Conservation (phyloP, 495 filamentous ascomycete species). For the Aspergillus diversus region DNA sequence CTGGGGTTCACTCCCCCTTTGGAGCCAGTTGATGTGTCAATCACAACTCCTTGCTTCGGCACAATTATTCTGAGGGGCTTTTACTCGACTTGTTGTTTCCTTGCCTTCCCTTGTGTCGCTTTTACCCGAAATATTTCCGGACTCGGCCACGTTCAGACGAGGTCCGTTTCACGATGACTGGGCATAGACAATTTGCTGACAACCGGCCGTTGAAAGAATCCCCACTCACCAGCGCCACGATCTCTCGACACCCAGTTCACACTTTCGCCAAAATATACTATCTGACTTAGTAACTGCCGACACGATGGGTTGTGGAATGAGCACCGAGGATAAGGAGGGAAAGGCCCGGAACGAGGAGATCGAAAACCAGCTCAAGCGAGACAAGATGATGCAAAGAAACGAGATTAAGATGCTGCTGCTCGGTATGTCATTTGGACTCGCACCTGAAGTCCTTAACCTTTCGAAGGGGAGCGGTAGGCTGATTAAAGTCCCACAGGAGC, state of each 20-base stretch:
- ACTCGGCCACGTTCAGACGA: constrained; percentile 22
- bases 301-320: constrained; percentile 99
- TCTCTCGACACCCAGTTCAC: constrained; percentile 11
- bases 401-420: constrained; percentile 99
- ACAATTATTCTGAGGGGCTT: constrained; percentile 8
- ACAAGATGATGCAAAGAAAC: constrained; percentile 93
- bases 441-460: background rate
- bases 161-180: constrained; percentile 13
- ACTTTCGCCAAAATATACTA: constrained; percentile 22
- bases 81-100: constrained; percentile 4
- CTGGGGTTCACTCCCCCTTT: background rate
- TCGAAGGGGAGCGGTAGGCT: constrained; percentile 16
- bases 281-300: constrained; percentile 36
- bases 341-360: constrained; percentile 99
- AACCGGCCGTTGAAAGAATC: constrained; percentile 27
- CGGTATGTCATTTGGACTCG: constrained; percentile 59
- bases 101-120: constrained; percentile 13
- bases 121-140: constrained; percentile 10
- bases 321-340: constrained; percentile 99
- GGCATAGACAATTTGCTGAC: constrained; percentile 29
- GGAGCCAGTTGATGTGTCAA: constrained; percentile 14
- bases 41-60: constrained; percentile 27
- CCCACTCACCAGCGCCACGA: constrained; percentile 5
- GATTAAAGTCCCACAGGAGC: constrained; percentile 64
- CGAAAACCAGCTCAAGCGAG: constrained; percentile 94